phyloP scores from a whole-genome alignment of 2,329 filamentous ascomycete species.

The Thielaviopsis musarum region DNA sequence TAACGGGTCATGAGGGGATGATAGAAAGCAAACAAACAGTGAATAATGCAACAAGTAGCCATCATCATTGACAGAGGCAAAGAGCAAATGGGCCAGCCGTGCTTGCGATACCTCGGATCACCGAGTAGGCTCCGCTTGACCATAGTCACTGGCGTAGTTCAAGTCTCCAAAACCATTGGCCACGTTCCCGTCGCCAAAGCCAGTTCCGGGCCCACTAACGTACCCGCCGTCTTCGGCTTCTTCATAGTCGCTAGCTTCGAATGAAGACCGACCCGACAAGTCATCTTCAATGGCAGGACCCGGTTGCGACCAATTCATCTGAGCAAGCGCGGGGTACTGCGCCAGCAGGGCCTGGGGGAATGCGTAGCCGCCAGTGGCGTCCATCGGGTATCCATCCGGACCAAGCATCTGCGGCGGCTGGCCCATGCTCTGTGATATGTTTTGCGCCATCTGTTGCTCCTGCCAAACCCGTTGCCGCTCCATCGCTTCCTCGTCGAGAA shows the following conservation, averaged over 20 bases:
- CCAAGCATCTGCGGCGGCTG: constrained; percentile 41
- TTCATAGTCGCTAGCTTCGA: constrained; percentile 65
- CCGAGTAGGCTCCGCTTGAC: constrained; percentile 20
- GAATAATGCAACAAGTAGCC: background rate
- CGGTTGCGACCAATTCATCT: constrained; percentile 57
- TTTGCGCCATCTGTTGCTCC: constrained; percentile 53
- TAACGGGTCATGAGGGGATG: background rate
- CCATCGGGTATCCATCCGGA: constrained; percentile 40
- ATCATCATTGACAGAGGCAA: background rate
- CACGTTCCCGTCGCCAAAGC: constrained; percentile 40
- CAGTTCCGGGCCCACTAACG: constrained; percentile 44
- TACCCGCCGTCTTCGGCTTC: constrained; percentile 57
- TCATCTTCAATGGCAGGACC: constrained; percentile 59
- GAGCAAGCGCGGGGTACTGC: constrained; percentile 86
- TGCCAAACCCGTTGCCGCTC: constrained; percentile 62
- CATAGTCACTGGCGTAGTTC: constrained; percentile 36
- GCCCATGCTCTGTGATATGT: constrained; percentile 26
- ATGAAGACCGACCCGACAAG: constrained; percentile 62
- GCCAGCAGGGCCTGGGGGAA: constrained; percentile 78
- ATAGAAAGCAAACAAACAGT: background rate
- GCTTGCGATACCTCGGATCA: background rate
- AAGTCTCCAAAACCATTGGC: constrained; percentile 37
- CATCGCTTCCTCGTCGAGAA: constrained; percentile 82
- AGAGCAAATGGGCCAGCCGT: background rate
- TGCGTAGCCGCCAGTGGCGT: constrained; percentile 40